Percentiles rank a stretch among this genome's conserved stretches.
Conservation (phyloP, 2,329 filamentous ascomycete genomes). For the Hypoxylon sp. region DNA sequence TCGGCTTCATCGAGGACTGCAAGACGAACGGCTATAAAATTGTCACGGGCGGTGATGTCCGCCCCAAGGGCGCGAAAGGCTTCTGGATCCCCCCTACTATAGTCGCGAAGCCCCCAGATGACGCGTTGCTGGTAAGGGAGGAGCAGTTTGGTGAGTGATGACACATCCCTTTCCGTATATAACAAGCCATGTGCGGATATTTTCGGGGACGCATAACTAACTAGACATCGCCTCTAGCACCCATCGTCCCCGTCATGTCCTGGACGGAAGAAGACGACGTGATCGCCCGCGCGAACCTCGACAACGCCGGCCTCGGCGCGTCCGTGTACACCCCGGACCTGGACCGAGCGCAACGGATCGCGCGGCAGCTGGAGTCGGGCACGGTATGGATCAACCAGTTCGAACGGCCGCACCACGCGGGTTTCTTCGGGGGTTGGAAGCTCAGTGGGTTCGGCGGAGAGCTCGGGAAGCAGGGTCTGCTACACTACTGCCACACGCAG, state of each 20-base stretch:
- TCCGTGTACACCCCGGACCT: constrained; percentile 69
- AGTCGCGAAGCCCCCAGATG: constrained; percentile 67
- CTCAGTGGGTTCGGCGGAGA: constrained; percentile 52
- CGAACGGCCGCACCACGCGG: constrained; percentile 49
- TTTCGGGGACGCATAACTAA: not conserved
- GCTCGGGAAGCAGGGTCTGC: constrained; percentile 51
- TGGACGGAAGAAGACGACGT: constrained; percentile 73
- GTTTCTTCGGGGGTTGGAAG: constrained; percentile 51
- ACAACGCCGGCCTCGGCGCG: constrained; percentile 86
- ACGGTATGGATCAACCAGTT: constrained; percentile 69
- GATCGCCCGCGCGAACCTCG: constrained; percentile 80
- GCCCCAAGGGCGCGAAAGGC: constrained; percentile 54
- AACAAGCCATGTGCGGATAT: not conserved
- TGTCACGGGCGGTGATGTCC: constrained; percentile 60
- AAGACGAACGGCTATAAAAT: constrained; percentile 65
- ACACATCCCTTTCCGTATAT: not conserved
- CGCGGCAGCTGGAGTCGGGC: constrained; percentile 66
- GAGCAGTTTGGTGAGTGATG: constrained; percentile 67
- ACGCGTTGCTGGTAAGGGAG: constrained; percentile 66
- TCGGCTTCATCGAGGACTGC: constrained; percentile 66
- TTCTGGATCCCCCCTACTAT: constrained; percentile 71
- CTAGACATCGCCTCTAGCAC: constrained; percentile 53
- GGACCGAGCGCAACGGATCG: constrained; percentile 62
- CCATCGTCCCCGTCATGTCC: constrained; percentile 71
- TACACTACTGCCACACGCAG: constrained; percentile 51